phyloP scores from a whole-genome alignment of 2,329 filamentous ascomycete genomes.

The Fusarium tanahbumbuense region DNA sequence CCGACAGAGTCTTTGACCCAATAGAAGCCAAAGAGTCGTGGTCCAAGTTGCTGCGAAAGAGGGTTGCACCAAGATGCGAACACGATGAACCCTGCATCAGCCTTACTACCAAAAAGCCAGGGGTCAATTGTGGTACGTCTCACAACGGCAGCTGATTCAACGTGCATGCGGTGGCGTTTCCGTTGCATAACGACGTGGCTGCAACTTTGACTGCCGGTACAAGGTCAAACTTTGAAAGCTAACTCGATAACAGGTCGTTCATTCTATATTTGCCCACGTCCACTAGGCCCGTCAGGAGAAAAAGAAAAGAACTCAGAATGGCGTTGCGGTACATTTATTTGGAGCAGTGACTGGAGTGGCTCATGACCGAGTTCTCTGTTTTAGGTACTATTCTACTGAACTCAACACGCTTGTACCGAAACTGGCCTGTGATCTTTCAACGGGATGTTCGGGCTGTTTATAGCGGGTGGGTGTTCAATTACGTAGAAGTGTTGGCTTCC shows the following conservation, averaged over 20 bases:
- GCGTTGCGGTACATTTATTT: conserved; percentile 87
- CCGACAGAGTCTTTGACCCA: conserved; percentile 70
- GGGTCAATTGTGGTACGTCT: conserved; percentile 77
- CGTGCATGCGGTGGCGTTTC: conserved; percentile 21
- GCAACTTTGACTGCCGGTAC: neutral
- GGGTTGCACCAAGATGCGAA: conserved; percentile 81
- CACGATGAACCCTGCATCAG: conserved; percentile 89
- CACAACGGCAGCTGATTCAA: conserved; percentile 6
- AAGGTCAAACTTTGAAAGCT: conserved; percentile 25
- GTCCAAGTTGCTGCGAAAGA: conserved; percentile 84
- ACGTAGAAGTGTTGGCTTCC: neutral
- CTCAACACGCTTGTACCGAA: neutral
- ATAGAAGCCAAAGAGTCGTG: conserved; percentile 83
- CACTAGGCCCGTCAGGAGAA: conserved; percentile 84
- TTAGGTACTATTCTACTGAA: neutral
- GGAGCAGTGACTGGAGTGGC: conserved; percentile 69
- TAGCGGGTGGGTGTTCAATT: neutral
- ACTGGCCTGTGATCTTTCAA: neutral
- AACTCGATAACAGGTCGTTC: conserved; percentile 60
- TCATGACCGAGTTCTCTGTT: conserved; percentile 7
- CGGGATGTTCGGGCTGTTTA: neutral
- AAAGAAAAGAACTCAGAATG: conserved; percentile 88
- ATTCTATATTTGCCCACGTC: conserved; percentile 74
- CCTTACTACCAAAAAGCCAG: conserved; percentile 87
- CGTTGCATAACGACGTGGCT: conserved; percentile 15